Evolutionary conservation across 106 monocot genomes (phyloP).

Genomic region (Platanthera zijinensis): DNA sequence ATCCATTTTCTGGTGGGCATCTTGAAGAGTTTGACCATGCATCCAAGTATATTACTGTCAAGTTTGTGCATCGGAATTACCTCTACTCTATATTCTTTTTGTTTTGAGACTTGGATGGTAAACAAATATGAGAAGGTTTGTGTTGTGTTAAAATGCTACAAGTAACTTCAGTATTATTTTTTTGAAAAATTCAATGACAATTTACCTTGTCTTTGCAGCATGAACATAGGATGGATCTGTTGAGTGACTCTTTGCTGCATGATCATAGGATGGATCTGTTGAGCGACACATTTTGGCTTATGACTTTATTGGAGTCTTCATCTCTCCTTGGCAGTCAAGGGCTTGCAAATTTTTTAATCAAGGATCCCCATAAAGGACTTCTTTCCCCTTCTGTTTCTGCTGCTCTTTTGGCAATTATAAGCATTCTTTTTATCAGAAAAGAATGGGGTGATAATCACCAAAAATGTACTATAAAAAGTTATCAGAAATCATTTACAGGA

Average conservation of each 20-base stretch:
- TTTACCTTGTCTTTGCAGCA: conserved; percentile 55
- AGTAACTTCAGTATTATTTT: neutral
- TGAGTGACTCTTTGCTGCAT: conserved; percentile 57
- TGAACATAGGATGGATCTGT: conserved; percentile 62
- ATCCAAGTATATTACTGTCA: conserved; percentile 49
- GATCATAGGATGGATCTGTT: conserved; percentile 64
- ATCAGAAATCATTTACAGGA: conserved; percentile 52
- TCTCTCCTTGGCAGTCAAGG: conserved; percentile 81
- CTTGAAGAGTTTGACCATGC: conserved; percentile 42
- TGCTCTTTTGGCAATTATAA: conserved; percentile 54
- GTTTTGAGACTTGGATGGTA: conserved; percentile 93
- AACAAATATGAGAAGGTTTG: conserved; percentile 87
- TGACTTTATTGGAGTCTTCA: conserved; percentile 75
- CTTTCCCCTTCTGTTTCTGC: conserved; percentile 35
- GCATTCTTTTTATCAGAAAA: conserved; percentile 64
- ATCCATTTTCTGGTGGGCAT: conserved; percentile 63
- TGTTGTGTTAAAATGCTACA: conserved; percentile 4
- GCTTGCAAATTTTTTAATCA: conserved; percentile 60
- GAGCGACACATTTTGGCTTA: conserved; percentile 81
- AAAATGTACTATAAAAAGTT: conserved; percentile 34
- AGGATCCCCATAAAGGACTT: conserved; percentile 47
- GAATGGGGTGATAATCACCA: conserved; percentile 37
- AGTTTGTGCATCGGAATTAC: conserved; percentile 51
- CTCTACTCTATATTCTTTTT: conserved; percentile 66
- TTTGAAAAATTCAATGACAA: neutral